phyloP scores from a whole-genome alignment of 2,329 filamentous ascomycete species.

The Rugonectria rugulosa region DNA sequence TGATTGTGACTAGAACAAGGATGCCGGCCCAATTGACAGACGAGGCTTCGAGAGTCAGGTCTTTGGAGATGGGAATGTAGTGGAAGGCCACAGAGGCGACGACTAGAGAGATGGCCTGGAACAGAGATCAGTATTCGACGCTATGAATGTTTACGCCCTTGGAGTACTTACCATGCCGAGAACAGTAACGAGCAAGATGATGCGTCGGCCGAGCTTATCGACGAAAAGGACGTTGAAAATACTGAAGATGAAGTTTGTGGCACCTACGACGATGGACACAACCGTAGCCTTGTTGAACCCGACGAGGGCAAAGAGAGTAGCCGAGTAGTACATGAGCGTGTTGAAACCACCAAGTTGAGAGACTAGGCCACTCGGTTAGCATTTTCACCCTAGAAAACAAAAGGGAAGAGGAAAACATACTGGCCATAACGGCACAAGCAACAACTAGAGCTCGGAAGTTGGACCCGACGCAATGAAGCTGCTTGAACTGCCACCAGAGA shows the following conservation, averaged over 20 bases:
- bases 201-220: conserved; percentile 52
- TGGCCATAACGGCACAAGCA: conserved; percentile 57
- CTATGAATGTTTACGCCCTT: neutral
- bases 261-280: conserved; percentile 53
- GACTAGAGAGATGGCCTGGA: conserved; percentile 47
- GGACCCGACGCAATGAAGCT: conserved; percentile 51
- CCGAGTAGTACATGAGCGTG: conserved; percentile 57
- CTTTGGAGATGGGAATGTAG: conserved; percentile 53
- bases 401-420: neutral
- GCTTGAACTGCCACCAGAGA: conserved; percentile 50
- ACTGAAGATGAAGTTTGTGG: conserved; percentile 56
- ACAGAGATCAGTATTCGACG: neutral
- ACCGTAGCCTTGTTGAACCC: conserved; percentile 55
- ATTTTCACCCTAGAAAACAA: neutral
- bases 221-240: conserved; percentile 53
- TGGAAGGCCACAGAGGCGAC: conserved; percentile 51
- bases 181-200: conserved; percentile 50
- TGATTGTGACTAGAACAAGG: conserved; percentile 48
- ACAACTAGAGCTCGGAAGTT: conserved; percentile 53
- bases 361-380: conserved; percentile 28
- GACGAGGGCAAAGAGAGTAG: conserved; percentile 55
- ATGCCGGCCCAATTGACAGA: conserved; percentile 37
- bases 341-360: conserved; percentile 60
- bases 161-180: conserved; percentile 28
- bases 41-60: conserved; percentile 43